Evolutionary conservation across 2,329 filamentous ascomycete genomes (phyloP), one percentile per base, ranked within the genome.

Genomic region (Xylaria sp.): DNA sequence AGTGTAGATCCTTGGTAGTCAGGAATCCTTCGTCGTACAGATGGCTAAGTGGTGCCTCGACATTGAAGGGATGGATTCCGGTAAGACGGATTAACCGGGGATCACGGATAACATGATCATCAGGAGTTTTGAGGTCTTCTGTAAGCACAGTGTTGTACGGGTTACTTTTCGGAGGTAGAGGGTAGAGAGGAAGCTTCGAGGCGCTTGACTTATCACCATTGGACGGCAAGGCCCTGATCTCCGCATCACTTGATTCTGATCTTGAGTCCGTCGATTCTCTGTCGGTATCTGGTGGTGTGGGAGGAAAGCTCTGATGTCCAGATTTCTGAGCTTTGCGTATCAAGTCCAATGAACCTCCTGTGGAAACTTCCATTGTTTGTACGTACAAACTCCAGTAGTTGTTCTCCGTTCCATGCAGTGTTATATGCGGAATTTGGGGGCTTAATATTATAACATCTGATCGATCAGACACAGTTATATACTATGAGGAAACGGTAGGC

Each of bases 41-140:
- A 15, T 88, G 87, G 57, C 87, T 91, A 8, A 97, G 78, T 0
- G 94, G 93, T 9, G 94, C 85, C 77, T 97, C 94, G 51, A 91
- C 89, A 70, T 97, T 97, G 81, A 96, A 96, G 0, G 94, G 94
- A 76, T 97, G 94, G 5, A 92, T 85, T 23, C 94, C 94, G 11
- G 94, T 97, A 14, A 97, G 81, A 53, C 94, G 86, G 67, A 97
- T 95, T 15, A 97, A 81, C 42, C 93, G 85, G 0, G 90, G 82
- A 77, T 97, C 93, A 74, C 94, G 84, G 21, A 88, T 83, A 19
- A 97, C 91, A 80, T 94, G 92, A 68, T 78, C 81, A 73, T 97
- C 94, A 8, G 94, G 94, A 0, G 93, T 97, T 65, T 90, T 89
- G 66, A 91, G 82, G 74, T 97, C 93, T 71, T 92, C 78, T n/a